These are phyloP conservation scores for Gillenia trifoliata DNA, from an alignment of 306 rosid genomes.

Conservation along the genomic window DNA sequence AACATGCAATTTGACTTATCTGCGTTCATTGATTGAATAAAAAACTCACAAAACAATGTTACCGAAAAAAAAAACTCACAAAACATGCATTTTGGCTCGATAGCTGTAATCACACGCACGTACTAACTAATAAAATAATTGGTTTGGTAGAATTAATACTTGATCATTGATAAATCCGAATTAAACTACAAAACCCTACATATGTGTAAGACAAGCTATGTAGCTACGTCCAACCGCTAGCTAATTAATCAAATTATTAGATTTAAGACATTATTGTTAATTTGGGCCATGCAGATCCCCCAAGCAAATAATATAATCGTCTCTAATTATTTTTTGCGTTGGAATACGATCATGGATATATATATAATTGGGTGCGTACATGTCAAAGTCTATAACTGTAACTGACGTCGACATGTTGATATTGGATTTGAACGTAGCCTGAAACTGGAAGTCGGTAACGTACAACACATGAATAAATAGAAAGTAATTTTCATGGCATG, in stretches of 20 bases:
- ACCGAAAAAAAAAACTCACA: not conserved
- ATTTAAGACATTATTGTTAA: not conserved
- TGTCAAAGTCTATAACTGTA: not conserved
- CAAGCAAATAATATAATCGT: not conserved
- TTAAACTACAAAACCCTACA: not conserved
- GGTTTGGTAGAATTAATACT: not conserved
- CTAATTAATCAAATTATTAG: not conserved
- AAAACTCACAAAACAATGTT: too few species aligned
- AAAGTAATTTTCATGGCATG: too few species aligned
- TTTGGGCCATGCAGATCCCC: not conserved
- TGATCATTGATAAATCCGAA: not conserved
- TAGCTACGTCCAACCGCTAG: not conserved
- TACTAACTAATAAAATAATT: not conserved
- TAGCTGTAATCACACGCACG: not conserved
- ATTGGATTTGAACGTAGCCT: not conserved
- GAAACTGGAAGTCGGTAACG: not conserved
- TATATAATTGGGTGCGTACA: too few species aligned
- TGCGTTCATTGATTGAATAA: not conserved
- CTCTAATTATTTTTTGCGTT: not conserved
- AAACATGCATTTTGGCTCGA: not conserved
- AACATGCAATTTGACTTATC: not conserved
- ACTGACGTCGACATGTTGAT: not conserved
- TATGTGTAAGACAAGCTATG: not conserved
- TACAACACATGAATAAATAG: not conserved
- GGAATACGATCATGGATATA: too few species aligned